Evolutionary conservation across 2,329 filamentous ascomycete species (phyloP).

Genomic region (Hypoxylon sp.): DNA sequence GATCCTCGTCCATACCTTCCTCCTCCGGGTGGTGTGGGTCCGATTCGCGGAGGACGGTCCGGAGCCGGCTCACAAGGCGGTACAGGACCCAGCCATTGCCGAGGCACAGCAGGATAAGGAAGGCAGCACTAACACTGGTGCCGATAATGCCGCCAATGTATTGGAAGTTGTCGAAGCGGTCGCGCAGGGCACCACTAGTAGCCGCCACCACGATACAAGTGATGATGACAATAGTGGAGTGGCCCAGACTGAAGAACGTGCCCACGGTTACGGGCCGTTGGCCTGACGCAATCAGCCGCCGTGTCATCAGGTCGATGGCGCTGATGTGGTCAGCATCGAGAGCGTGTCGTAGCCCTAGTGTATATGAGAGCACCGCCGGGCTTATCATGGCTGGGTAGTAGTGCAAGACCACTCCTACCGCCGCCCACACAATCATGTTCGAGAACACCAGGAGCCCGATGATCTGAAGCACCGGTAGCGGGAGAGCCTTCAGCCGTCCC

Average conservation of each 20-base stretch:
- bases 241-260: slow-evolving; percentile 93
- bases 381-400: slow-evolving; percentile 76
- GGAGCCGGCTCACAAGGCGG: slow-evolving; percentile 79
- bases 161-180: slow-evolving; percentile 84
- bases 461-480: slow-evolving; percentile 59
- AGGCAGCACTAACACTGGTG: slow-evolving; percentile 85
- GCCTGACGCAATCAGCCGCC: slow-evolving; percentile 86
- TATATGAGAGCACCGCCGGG: slow-evolving; percentile 87
- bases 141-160: slow-evolving; percentile 90
- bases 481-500: slow-evolving; percentile 50
- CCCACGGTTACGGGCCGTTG: slow-evolving; percentile 92
- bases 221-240: slow-evolving; percentile 92
- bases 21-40: slow-evolving; percentile 53
- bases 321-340: slow-evolving; percentile 92
- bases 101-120: slow-evolving; percentile 84
- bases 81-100: slow-evolving; percentile 91
- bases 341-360: slow-evolving; percentile 92
- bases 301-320: slow-evolving; percentile 95
- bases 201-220: slow-evolving; percentile 94
- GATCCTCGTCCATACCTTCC: slow-evolving; percentile 51
- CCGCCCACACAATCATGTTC: slow-evolving; percentile 71
- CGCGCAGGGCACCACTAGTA: slow-evolving; percentile 85
- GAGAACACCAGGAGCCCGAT: slow-evolving; percentile 66
- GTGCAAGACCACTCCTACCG: slow-evolving; percentile 66
- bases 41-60: slow-evolving; percentile 67